phyloP scores from a whole-genome alignment of 192 early-diverging fungal species.

The Coemansia biformis region DNA sequence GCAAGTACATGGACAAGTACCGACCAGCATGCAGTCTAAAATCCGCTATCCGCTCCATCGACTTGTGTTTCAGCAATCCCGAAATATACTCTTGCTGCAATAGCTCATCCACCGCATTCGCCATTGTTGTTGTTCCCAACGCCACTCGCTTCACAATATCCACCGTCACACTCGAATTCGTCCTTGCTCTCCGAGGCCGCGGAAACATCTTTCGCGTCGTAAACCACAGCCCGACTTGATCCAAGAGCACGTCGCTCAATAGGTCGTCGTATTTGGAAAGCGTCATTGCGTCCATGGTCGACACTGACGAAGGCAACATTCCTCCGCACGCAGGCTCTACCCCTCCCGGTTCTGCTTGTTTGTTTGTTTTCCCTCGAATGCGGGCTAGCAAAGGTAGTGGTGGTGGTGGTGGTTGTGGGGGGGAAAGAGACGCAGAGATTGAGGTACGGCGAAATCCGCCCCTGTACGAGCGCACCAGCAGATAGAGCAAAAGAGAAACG shows the following conservation, averaged over 20 bases:
- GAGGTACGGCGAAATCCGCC: too few relatives aligned
- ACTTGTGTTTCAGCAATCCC: slow-evolving; percentile 33
- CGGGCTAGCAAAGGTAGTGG: too few relatives aligned
- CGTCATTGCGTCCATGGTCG: slow-evolving; percentile 41
- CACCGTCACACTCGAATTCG: neutral
- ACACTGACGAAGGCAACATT: slow-evolving; percentile 18
- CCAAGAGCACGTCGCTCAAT: slow-evolving; percentile 47
- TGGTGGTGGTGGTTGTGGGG: too few relatives aligned
- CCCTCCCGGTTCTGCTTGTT: too few relatives aligned
- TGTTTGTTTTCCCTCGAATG: too few relatives aligned
- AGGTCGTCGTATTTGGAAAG: slow-evolving; percentile 50
- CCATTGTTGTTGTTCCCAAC: slow-evolving; percentile 4
- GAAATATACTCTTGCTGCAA: slow-evolving; percentile 28
- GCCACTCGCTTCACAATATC: slow-evolving; percentile 30
- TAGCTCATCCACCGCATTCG: slow-evolving; percentile 25
- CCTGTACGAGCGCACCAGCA: too few relatives aligned
- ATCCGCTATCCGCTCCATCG: slow-evolving; percentile 10
- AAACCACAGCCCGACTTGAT: slow-evolving; percentile 44
- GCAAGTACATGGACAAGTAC: slow-evolving; percentile 63
- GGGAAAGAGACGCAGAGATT: too few relatives aligned
- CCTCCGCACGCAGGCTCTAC: too few relatives aligned
- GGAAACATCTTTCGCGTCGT: slow-evolving; percentile 46
- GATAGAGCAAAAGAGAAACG: too few relatives aligned
- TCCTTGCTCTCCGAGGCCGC: slow-evolving; percentile 26
- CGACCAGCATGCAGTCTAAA: slow-evolving; percentile 50